phyloP scores from a whole-genome alignment of 208 protist genomes.

The Kentomonas sorsogonicus region DNA sequence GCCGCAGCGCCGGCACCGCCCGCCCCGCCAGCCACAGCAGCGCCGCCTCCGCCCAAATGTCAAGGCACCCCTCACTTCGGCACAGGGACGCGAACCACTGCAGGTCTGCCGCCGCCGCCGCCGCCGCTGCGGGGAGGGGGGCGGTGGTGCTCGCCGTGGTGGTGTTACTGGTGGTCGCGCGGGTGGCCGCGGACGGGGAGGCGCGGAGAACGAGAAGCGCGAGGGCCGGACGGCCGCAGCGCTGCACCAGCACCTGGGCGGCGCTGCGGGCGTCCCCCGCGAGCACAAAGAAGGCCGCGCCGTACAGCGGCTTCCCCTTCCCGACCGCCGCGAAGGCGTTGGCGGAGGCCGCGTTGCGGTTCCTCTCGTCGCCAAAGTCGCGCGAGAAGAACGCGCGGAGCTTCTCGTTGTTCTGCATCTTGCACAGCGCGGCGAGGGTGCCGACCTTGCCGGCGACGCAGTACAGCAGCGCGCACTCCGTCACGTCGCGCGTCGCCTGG shows the following conservation, averaged over 20 bases:
- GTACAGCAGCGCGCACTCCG: conserved; percentile 87
- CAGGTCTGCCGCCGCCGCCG: conserved; percentile 14
- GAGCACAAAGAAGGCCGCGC: conserved; percentile 91
- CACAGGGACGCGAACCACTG: conserved; percentile 26
- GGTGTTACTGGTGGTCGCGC: background rate
- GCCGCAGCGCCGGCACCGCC: conserved; percentile 17
- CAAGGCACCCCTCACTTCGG: conserved; percentile 21
- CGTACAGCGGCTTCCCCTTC: conserved; percentile 84
- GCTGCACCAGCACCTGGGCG: conserved; percentile 84
- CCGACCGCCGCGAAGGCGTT: conserved; percentile 90
- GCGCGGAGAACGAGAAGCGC: conserved; percentile 77
- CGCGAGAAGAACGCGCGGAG: conserved; percentile 88
- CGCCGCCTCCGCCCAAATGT: conserved; percentile 59
- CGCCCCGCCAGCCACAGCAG: conserved; percentile 49
- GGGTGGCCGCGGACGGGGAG: conserved; percentile 11
- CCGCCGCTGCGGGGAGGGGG: background rate
- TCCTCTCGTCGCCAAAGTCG: conserved; percentile 69
- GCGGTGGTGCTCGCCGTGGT: background rate
- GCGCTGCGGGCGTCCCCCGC: conserved; percentile 82
- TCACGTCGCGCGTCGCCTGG: conserved; percentile 60
- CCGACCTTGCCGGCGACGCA: conserved; percentile 69
- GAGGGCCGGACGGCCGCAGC: conserved; percentile 49
- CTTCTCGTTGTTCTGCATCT: conserved; percentile 67
- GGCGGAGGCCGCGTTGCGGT: conserved; percentile 71
- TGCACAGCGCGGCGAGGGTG: conserved; percentile 88